These are phyloP conservation scores for Roridomyces roridus DNA, from an alignment of 768 basidiomycete genomes.

Conservation along the genomic window DNA sequence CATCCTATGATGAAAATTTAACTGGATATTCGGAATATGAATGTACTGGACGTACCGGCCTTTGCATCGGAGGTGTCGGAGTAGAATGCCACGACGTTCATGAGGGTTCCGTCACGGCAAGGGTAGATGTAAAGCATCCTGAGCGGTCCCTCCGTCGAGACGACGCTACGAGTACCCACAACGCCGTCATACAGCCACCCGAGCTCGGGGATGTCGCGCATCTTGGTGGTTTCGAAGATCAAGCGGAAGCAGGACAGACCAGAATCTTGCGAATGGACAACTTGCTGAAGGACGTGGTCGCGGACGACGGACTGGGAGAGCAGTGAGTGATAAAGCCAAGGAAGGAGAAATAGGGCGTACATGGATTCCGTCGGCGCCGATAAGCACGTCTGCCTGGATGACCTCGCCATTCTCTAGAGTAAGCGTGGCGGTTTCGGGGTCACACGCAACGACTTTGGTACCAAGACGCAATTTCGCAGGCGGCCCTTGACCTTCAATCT, in stretches of 20 bases:
- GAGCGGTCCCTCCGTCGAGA: not conserved
- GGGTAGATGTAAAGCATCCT: constrained; percentile 4
- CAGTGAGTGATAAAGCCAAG: no score
- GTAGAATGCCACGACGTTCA: constrained; percentile 10
- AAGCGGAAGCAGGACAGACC: constrained; percentile 2
- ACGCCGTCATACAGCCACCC: no score
- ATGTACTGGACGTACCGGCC: not conserved
- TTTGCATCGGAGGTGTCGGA: not conserved
- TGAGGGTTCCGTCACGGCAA: constrained; percentile 3
- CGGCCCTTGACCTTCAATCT: not conserved
- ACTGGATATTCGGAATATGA: not conserved
- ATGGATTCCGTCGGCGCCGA: constrained; percentile 41
- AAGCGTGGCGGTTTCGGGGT: no score
- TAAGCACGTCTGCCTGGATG: constrained; percentile 37
- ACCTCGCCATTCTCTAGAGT: constrained; percentile 43
- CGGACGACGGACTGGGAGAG: not conserved
- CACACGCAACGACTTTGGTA: not conserved
- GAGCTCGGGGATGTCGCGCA: not conserved
- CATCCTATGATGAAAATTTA: not conserved
- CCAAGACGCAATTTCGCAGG: not conserved
- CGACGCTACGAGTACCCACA: no score
- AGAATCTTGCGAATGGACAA: not conserved
- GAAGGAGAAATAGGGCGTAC: not conserved
- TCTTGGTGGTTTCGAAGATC: not conserved
- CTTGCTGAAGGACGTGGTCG: not conserved